Evolutionary conservation across 768 basidiomycete genomes (phyloP), one percentile per base, ranked within the genome.

Genomic region (Pisolithus marmoratus): DNA sequence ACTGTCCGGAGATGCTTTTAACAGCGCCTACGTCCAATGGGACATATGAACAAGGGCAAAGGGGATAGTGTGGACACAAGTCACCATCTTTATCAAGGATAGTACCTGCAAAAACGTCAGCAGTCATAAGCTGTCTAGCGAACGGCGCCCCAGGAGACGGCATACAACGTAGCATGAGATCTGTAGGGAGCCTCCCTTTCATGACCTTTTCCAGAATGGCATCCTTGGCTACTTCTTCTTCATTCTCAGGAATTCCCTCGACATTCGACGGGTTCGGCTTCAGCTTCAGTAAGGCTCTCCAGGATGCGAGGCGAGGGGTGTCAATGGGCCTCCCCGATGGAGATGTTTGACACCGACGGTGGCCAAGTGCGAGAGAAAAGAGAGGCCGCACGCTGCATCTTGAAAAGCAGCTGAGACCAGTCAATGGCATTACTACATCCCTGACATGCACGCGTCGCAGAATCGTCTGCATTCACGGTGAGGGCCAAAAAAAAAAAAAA

Each of bases 81-180:
- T 63, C 66, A 83, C 92, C 94, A 70, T 86, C 85, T 29, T 81
- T 77, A 69, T 96, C 94, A 57, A 96, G 74, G 23, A 94, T 74
- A 38, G 93, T 95, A 66, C 93, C 93, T 92, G 65, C 58, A 57
- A 46, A 23, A n/a, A 37, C 50, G 50, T 45, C 48, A 55, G 54
- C 49, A 34, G 48, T 51, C 45, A 50, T 46, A 54, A 42, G 41
- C 45, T 9, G 40, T 36, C 40, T 59, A 50, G 36, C 37, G 26
- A 46, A 55, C 49, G 51, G 45, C 47, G 55, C 34, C n/a, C n/a
- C 37, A 23, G 51, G 49, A 50, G 56, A 48, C 40, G 49, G 80
- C 90, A 74, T 65, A 94, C 94, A 95, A 60, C 92, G 83, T 54
- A 96, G 74, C 82, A 90, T 89, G 55, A 94, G 82, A 61, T 95